Percentiles rank a stretch among this genome's conserved stretches.
Conservation (phyloP, 345 rosid species). For the Eucalyptus decipiens region DNA sequence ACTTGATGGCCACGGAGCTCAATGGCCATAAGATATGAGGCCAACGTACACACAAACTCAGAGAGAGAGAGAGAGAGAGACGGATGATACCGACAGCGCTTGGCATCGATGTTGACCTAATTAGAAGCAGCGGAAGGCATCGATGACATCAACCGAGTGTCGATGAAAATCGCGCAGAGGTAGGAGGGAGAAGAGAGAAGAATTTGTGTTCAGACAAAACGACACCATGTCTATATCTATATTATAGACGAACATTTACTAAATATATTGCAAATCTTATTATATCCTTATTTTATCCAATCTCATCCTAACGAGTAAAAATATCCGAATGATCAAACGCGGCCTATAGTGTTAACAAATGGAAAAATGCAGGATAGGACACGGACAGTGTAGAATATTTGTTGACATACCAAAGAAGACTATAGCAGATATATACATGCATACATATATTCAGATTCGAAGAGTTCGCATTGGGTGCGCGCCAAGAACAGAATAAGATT, state of each 20-base stretch:
- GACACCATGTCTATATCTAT: not conserved
- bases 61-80: not conserved
- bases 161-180: not conserved
- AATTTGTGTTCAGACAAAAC: not conserved
- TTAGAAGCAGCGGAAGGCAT: not conserved
- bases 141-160: not conserved
- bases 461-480: not conserved
- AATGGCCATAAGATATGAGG: not conserved
- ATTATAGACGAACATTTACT: not conserved
- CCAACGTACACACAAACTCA: not conserved
- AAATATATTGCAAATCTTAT: not conserved
- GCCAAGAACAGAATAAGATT: not conserved
- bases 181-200: not conserved
- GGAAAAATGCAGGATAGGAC: not conserved
- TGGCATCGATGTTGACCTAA: not conserved
- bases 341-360: not conserved
- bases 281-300: rapidly evolving
- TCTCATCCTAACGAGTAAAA: not conserved
- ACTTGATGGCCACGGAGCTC: no score
- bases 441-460: not conserved
- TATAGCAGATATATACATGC: not conserved
- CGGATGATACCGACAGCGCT: not conserved
- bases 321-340: not conserved
- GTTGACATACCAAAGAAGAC: not conserved
- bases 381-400: not conserved